phyloP scores from a whole-genome alignment of 139 green algal genomes.

The Eudorina sp. region DNA sequence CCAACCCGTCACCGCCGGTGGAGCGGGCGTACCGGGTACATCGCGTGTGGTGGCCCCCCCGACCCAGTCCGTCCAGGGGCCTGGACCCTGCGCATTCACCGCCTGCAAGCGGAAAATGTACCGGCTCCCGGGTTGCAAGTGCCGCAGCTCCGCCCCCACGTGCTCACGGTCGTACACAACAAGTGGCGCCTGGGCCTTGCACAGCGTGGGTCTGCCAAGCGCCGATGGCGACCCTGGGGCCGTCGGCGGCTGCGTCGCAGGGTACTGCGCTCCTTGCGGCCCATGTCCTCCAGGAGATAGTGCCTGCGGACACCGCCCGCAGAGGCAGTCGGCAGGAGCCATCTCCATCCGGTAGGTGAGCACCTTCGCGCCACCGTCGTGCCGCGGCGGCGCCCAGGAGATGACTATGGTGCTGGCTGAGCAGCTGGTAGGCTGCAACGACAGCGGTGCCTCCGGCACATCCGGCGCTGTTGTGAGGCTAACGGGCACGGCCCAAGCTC shows the following conservation, averaged over 20 bases:
- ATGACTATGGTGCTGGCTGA: constrained; percentile 58
- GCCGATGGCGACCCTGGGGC: not conserved
- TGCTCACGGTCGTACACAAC: constrained; percentile 39
- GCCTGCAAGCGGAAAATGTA: constrained; percentile 74
- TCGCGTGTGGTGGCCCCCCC: constrained; percentile 40
- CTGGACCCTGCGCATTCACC: constrained; percentile 66
- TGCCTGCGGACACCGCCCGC: constrained; percentile 14
- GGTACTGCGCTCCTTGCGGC: not conserved
- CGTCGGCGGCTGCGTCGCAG: not conserved
- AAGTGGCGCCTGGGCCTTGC: constrained; percentile 1
- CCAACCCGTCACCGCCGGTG: constrained; percentile 27
- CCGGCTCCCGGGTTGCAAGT: constrained; percentile 55
- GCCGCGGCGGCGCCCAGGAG: constrained; percentile 62
- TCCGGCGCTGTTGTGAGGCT: constrained; percentile 67
- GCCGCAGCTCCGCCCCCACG: constrained; percentile 32
- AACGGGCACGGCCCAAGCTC: constrained; percentile 58
- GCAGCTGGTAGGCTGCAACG: constrained; percentile 32
- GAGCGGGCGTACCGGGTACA: constrained; percentile 14
- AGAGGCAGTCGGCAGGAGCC: constrained; percentile 27
- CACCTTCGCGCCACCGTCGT: constrained; percentile 75
- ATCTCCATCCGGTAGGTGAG: constrained; percentile 73
- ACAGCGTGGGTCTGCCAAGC: not conserved
- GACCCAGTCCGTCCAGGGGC: constrained; percentile 57
- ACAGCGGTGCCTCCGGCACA: constrained; percentile 51
- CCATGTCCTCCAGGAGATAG: not conserved